Conservation (phyloP, 768 basidiomycete genomes). For the Leccinum imitatum region DNA sequence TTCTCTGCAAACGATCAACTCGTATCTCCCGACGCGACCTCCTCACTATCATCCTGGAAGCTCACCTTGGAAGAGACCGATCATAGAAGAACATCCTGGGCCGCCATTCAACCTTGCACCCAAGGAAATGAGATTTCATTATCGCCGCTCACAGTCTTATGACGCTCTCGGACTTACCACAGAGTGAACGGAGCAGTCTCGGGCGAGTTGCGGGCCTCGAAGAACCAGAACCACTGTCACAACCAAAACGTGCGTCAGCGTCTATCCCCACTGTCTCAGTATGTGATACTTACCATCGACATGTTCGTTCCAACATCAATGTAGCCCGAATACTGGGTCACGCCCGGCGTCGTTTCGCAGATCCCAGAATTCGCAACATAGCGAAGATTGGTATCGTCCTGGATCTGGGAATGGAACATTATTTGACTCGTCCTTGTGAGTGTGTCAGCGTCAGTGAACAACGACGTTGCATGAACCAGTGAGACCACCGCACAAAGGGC, state of each 20-base stretch:
- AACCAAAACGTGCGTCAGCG: slow-evolving; percentile 1
- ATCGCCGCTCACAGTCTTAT: neutral
- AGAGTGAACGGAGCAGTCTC: slow-evolving; percentile 66
- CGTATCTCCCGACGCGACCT: neutral
- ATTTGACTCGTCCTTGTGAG: neutral
- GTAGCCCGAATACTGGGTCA: slow-evolving; percentile 62
- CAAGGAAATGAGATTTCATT: neutral
- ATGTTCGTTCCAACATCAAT: slow-evolving; percentile 55
- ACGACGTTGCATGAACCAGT: slow-evolving; percentile 1
- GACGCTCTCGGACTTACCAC: slow-evolving; percentile 41
- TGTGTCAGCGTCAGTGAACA: too few relatives aligned
- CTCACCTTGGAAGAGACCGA: slow-evolving; percentile 63
- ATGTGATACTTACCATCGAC: slow-evolving; percentile 47
- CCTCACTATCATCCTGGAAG: neutral
- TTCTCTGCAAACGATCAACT: slow-evolving; percentile 42
- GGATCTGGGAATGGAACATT: slow-evolving; percentile 16
- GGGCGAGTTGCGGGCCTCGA: slow-evolving; percentile 58
- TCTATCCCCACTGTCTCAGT: neutral
- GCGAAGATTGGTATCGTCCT: slow-evolving; percentile 37
- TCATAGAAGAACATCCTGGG: slow-evolving; percentile 63
- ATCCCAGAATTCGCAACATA: slow-evolving; percentile 59
- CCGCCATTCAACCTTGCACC: slow-evolving; percentile 54
- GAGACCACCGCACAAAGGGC: neutral
- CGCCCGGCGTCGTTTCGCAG: slow-evolving; percentile 64
- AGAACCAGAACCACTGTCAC: slow-evolving; percentile 72